Evolutionary conservation across 768 basidiomycete species (phyloP).

Genomic region (Crucibulum laeve): DNA sequence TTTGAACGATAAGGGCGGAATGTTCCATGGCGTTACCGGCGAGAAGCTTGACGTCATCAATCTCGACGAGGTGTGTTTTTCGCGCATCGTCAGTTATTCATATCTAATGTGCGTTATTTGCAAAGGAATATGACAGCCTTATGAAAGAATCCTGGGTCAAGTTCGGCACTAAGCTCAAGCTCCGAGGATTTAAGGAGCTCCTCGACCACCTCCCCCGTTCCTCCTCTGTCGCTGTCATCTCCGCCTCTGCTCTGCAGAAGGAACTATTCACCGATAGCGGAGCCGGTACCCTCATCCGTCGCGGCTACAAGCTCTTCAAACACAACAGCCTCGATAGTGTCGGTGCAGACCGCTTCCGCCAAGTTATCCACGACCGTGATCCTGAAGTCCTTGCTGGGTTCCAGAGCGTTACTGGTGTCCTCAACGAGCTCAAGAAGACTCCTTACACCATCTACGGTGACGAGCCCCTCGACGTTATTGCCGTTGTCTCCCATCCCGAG

Average conservation of each 20-base stretch:
- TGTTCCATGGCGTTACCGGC: constrained; percentile 96
- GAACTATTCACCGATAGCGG: constrained; percentile 99
- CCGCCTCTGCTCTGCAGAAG: constrained; percentile 86
- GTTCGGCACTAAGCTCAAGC: constrained; percentile 97
- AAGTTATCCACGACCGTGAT: constrained; percentile 93
- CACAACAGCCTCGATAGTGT: constrained; percentile 76
- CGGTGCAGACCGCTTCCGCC: constrained; percentile 91
- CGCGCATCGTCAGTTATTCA: constrained; percentile 1
- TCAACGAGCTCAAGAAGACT: constrained; percentile 73
- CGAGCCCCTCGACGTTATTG: constrained; percentile 93
- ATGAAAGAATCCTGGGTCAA: constrained; percentile 99
- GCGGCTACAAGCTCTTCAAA: constrained; percentile 97
- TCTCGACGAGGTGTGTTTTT: constrained; percentile 75
- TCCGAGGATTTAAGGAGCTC: constrained; percentile 98
- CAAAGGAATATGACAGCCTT: constrained; percentile 88
- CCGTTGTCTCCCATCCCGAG: constrained; percentile 88
- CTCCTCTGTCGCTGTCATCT: constrained; percentile 97
- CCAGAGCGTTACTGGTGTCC: constrained; percentile 83
- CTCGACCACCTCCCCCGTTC: constrained; percentile 97
- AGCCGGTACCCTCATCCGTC: constrained; percentile 95
- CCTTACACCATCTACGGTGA: constrained; percentile 98
- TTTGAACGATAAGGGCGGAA: constrained; percentile 95
- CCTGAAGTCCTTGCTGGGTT: constrained; percentile 82
- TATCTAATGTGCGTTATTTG: constrained; percentile 1
- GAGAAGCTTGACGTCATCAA: constrained; percentile 97